Conservation (phyloP, 2,329 filamentous ascomycete genomes). For the Fusarium heterosporum region DNA sequence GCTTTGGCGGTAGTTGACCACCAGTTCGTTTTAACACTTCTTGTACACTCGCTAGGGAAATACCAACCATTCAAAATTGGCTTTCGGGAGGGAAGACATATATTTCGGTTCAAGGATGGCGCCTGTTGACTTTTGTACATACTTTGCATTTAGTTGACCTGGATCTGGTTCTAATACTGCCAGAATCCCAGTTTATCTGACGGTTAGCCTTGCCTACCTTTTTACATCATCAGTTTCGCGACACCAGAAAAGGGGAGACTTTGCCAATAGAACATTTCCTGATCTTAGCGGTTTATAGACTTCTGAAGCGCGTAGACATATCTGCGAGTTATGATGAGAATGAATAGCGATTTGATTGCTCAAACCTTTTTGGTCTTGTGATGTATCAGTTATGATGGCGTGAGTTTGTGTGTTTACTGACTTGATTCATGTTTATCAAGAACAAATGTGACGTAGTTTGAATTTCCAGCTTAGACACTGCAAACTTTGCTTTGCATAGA, state of each 20-base stretch:
- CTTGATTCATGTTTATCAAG: background rate
- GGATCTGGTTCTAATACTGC: slow-evolving; percentile 6
- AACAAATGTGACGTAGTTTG: background rate
- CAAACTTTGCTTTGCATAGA: too few relatives aligned
- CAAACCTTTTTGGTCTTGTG: background rate
- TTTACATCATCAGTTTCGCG: slow-evolving; percentile 24
- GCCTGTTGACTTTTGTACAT: slow-evolving; percentile 49
- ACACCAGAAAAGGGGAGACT: slow-evolving; percentile 21
- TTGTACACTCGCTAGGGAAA: slow-evolving; percentile 55
- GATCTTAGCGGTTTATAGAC: slow-evolving; percentile 35
- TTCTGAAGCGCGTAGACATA: slow-evolving; percentile 33
- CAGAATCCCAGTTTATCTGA: slow-evolving; percentile 12
- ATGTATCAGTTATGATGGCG: background rate
- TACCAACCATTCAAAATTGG: slow-evolving; percentile 45
- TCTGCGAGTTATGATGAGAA: slow-evolving; percentile 46
- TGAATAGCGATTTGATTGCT: slow-evolving; percentile 34
- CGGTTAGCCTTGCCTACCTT: slow-evolving; percentile 26
- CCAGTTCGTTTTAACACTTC: slow-evolving; percentile 48
- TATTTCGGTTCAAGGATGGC: slow-evolving; percentile 43
- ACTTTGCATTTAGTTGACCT: slow-evolving; percentile 43
- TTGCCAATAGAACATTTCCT: slow-evolving; percentile 38
- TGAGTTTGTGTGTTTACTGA: background rate
- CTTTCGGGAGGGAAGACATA: slow-evolving; percentile 42
- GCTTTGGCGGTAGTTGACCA: slow-evolving; percentile 5
- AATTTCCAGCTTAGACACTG: background rate